phyloP scores from a whole-genome alignment of 2,329 filamentous ascomycete species.

The Fusarium heterosporum region DNA sequence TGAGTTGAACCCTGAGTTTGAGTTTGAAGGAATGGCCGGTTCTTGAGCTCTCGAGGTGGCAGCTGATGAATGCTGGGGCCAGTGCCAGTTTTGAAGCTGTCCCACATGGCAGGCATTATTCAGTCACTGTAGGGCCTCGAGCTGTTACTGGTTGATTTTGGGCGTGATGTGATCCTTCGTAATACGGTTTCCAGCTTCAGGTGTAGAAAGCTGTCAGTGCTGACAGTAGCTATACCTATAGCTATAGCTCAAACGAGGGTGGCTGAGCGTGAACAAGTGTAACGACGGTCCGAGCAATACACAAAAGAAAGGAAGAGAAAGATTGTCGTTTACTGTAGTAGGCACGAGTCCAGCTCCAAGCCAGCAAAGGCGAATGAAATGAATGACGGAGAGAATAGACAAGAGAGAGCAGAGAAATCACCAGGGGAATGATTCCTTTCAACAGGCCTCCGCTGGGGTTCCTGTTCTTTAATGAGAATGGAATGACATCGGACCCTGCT shows the following conservation, averaged over 20 bases:
- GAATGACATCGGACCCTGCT: neutral
- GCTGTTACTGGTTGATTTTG: conserved; percentile 43
- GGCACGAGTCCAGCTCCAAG: conserved; percentile 41
- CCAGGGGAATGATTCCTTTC: conserved; percentile 32
- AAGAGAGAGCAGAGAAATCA: conserved; percentile 19
- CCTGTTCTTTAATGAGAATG: conserved; percentile 34
- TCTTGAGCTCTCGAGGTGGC: conserved; percentile 46
- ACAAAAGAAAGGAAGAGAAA: conserved; percentile 9
- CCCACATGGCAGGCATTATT: conserved; percentile 46
- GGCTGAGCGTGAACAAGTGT: conserved; percentile 13
- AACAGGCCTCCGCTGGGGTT: conserved; percentile 1
- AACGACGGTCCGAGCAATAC: conserved; percentile 8
- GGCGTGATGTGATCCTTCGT: conserved; percentile 16
- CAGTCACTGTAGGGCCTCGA: conserved; percentile 16
- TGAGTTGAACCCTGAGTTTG: conserved; percentile 21
- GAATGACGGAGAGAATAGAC: neutral
- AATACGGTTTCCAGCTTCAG: conserved; percentile 18
- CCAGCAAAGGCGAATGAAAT: conserved; percentile 25
- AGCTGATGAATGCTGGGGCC: conserved; percentile 39
- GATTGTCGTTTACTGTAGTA: conserved; percentile 22
- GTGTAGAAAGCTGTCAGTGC: conserved; percentile 24
- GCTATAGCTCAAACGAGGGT: neutral
- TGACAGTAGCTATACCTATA: conserved; percentile 21
- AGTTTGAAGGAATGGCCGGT: conserved; percentile 43
- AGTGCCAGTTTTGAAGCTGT: conserved; percentile 42